Conservation (phyloP, 257 asterid genomes). For the Nicotiana benthamiana region DNA sequence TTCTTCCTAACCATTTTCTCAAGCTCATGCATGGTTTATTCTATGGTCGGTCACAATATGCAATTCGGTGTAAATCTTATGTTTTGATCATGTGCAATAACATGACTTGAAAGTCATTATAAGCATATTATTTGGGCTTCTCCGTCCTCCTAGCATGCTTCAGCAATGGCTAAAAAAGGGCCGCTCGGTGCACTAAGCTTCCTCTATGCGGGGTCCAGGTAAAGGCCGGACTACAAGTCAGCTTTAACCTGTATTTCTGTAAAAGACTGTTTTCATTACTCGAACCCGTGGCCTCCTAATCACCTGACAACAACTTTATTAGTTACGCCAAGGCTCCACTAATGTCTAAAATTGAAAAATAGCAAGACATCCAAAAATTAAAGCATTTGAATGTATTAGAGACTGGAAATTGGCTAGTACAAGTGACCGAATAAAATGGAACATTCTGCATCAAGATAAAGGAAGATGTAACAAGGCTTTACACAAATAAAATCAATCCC, state of each 20-base stretch:
- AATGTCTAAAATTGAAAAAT: background rate
- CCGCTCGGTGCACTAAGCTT: too few species aligned
- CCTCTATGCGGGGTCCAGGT: too few species aligned
- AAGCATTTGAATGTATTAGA: background rate
- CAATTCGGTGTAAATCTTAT: too few species aligned
- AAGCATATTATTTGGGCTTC: background rate
- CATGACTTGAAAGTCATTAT: background rate
- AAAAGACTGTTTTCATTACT: too few species aligned
- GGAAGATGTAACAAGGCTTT: background rate
- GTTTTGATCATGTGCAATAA: too few species aligned
- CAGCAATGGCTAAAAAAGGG: background rate
- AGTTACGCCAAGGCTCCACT: background rate
- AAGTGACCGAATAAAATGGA: background rate
- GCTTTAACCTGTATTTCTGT: too few species aligned
- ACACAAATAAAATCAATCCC: background rate
- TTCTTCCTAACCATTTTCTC: background rate
- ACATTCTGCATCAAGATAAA: background rate
- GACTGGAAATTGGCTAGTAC: background rate
- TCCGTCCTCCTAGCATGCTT: too few species aligned
- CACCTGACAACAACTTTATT: too few species aligned
- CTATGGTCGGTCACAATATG: too few species aligned
- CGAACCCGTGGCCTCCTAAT: too few species aligned
- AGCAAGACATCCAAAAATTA: background rate
- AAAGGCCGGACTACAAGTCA: too few species aligned
- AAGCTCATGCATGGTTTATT: too few species aligned